phyloP scores from a whole-genome alignment of 257 asterid species.

The Solanum boliviense region DNA sequence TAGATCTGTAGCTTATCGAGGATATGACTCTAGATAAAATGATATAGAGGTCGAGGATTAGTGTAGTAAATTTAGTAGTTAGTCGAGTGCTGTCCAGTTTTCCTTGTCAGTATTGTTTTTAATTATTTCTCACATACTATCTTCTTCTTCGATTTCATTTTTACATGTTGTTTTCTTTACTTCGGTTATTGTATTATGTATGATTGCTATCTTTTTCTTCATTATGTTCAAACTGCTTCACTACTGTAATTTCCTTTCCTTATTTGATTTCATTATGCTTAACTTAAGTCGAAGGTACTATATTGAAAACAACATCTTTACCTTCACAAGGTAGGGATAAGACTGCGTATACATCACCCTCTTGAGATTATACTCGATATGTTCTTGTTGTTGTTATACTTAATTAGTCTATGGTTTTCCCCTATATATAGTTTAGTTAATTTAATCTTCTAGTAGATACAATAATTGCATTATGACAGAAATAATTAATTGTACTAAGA shows the following conservation, averaged over 20 bases:
- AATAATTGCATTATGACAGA: background rate
- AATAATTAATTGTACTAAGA: background rate
- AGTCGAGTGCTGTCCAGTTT: background rate
- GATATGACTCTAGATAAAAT: background rate
- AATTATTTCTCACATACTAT: background rate
- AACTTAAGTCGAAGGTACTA: background rate
- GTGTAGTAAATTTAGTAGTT: background rate
- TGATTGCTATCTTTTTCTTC: background rate
- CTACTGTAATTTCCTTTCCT: background rate
- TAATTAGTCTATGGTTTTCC: background rate
- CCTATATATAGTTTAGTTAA: background rate
- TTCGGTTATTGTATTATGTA: background rate
- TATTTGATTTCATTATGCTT: background rate
- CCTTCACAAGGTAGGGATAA: background rate
- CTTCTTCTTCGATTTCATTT: background rate
- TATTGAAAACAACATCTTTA: background rate
- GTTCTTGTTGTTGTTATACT: background rate
- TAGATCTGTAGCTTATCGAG: fast-evolving
- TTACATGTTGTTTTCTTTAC: background rate
- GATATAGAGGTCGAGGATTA: background rate
- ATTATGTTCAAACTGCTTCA: background rate
- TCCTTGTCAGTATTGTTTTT: background rate
- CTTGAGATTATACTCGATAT: fast-evolving
- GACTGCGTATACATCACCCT: background rate
- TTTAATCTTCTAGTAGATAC: background rate